Evolutionary conservation across 495 filamentous ascomycete genomes (phyloP).

Genomic region (Annulohypoxylon stygium): DNA sequence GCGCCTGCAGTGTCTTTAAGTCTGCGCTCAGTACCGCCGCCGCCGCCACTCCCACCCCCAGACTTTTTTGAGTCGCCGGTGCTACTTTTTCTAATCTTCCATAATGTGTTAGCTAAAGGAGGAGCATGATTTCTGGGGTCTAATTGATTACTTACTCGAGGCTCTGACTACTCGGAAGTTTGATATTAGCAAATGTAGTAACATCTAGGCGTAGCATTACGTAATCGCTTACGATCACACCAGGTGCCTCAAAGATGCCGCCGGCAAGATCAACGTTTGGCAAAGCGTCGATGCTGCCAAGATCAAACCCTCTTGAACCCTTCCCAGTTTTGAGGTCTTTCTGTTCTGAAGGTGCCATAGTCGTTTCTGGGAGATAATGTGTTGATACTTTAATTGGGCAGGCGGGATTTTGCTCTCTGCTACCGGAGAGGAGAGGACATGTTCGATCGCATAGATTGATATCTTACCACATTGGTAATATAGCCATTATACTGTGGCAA

Average conservation of each 20-base stretch:
- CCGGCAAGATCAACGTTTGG: constrained; percentile 28
- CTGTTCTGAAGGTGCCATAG: constrained; percentile 13
- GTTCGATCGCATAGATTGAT: not conserved
- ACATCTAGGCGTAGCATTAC: not conserved
- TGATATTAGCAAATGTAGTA: constrained; percentile 3
- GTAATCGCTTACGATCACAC: constrained; percentile 20
- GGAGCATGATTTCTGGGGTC: too few relatives aligned
- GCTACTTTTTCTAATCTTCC: constrained; percentile 9
- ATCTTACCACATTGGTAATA: not conserved
- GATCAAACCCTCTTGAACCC: constrained; percentile 20
- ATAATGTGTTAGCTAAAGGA: not conserved
- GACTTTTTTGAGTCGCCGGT: constrained; percentile 8
- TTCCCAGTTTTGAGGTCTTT: constrained; percentile 33
- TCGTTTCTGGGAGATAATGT: not conserved
- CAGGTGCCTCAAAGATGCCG: constrained; percentile 33
- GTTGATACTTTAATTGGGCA: not conserved
- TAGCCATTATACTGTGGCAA: not conserved
- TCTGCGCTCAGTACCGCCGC: constrained; percentile 7
- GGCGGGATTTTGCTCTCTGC: not conserved
- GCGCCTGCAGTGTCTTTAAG: constrained; percentile 32
- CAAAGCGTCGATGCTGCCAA: constrained; percentile 24
- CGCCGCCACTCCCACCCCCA: not conserved
- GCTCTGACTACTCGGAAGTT: constrained; percentile 20
- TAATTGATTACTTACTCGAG: constrained; percentile 5
- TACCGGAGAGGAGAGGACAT: not conserved